Conservation (phyloP, 2,329 filamentous ascomycete species). For the Scytalidium lignicola region DNA sequence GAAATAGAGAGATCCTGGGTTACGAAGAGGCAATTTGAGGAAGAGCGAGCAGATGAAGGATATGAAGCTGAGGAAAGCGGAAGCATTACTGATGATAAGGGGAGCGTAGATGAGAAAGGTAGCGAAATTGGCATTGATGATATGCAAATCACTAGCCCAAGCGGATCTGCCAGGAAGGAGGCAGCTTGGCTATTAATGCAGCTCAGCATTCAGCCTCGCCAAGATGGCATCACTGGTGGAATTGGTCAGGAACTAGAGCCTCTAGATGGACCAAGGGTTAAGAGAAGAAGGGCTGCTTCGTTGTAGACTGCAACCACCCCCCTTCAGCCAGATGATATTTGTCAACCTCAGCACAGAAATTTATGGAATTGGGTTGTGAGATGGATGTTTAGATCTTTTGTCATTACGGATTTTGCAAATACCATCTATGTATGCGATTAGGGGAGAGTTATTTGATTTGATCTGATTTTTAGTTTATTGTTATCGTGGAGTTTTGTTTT, state of each 20-base stretch:
- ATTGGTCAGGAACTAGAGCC: background rate
- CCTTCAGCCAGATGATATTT: background rate
- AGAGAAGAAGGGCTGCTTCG: conserved; percentile 37
- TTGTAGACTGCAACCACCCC: conserved; percentile 12
- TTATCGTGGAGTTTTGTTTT: background rate
- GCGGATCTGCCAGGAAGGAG: conserved; percentile 35
- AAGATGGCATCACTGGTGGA: background rate
- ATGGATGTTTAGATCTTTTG: conserved; percentile 2
- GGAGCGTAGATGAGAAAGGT: conserved; percentile 6
- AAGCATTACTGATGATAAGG: conserved; percentile 16
- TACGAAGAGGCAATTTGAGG: conserved; percentile 16
- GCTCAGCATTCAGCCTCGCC: conserved; percentile 35
- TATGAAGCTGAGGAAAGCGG: conserved; percentile 21
- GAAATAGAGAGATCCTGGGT: background rate
- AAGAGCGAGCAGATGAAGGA: conserved; percentile 15
- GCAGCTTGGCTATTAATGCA: conserved; percentile 45
- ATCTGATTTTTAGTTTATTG: background rate
- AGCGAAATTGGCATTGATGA: conserved; percentile 13
- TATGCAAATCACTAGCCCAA: conserved; percentile 4
- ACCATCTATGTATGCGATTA: background rate
- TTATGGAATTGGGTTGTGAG: conserved; percentile 1
- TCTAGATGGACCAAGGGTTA: conserved; percentile 28
- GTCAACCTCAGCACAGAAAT: no score
- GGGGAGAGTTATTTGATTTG: background rate
- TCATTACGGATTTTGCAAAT: background rate